Base-by-base conservation (phyloP, 2,329 filamentous ascomycete genomes). In the Fusarium drepaniforme region DNA sequence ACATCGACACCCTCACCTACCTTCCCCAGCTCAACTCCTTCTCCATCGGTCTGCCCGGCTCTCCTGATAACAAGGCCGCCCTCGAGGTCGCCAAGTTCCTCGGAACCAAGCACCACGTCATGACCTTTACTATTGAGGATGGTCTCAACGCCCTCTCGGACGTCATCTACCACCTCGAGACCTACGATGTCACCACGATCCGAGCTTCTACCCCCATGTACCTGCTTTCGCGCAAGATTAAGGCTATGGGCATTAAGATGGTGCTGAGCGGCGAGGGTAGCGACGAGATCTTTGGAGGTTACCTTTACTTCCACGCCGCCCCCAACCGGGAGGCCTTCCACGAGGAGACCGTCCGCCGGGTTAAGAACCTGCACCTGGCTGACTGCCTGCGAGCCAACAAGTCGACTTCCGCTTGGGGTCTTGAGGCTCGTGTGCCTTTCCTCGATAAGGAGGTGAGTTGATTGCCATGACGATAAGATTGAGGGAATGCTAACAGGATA, bases 171-270 rank as follows among this genome's bases (percentile, higher is more conserved):
- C 97, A 99, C 86, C 91, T 99, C 72, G 97, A 99, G 88, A 95
- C 95, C 16, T 99, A 97, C 86, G 97, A 99, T 83, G 97, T 99
- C 30, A 99, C 97, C 64, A 99, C 97, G 4, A 98, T 99, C 82
- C 95, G 97, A 82, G 97, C 97, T 66, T 98, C 96, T 13, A 99
- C 97, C 13, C 97, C 97, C 76, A 99, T 99, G 97, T 99, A 98
- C 87, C 88, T 99, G 74, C 90, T 99, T 58, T 97, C 95, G 72
- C 93, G 97, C 83, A 99, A 99, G 89, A 99, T 99, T 89, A 99
- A 99, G 90, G 97, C 96, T 40, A 96, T 98, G 92, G 97, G 97
- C 75, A 94, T 99, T 82, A 99, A 99, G 91, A 99, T 99, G 97
- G 97, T 99, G 67, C 90, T 99, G 73, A 97, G 94, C 80, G 97